Base-by-base conservation (phyloP, 169 alveolate species). In the Babesia sp. region DNA sequence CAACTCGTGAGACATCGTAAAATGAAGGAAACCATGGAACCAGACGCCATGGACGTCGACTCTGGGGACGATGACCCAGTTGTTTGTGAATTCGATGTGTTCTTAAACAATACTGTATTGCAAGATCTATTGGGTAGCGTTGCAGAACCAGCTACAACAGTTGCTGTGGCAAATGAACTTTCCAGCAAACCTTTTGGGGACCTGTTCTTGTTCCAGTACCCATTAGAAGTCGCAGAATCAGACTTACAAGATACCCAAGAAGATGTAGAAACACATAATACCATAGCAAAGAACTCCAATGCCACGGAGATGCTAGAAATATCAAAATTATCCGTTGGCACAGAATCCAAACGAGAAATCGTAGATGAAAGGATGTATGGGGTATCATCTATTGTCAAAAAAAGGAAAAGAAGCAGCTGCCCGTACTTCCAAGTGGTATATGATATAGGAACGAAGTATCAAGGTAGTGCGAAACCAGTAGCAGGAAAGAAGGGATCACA, bases 71-170 rank as follows among this genome's bases (percentile, higher is more conserved):
- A 77, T 46, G 86, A 77, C 34, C 81, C 82, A 6, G 76, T 77
- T 18, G 37, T 77, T 22, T 77, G 55, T 37, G 86, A 77, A 29
- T 58, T 67, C 31, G 86, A 77, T 41, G 86, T 77, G 33, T 77
- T 36, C 41, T 31, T 77, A 29, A 67, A 67, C 46, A 77, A 77
- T 24, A 50, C 86, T 7, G 64, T 66, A 34, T 41, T 77, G 45
- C 50, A 55, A 16, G 81, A 77, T 36, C 60, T 77, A 24, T 34
- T 77, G 28, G 48, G 69, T 7, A 34, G 51, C 41, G 54, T 77
- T 12, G 79, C 44, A 1, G 76, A 77, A 42, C 80, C 76, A 33
- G 71, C 86, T 5, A 56, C 45, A 0, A 67, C 48, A 0, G 36
- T 77, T 1, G 39, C 79, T 14, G 69, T 77, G 28, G 67, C 69